Percentiles rank a stretch among this genome's conserved stretches.
Evolutionary conservation across 148 eudicot species (phyloP).

Genomic region (Linanthus parryae): DNA sequence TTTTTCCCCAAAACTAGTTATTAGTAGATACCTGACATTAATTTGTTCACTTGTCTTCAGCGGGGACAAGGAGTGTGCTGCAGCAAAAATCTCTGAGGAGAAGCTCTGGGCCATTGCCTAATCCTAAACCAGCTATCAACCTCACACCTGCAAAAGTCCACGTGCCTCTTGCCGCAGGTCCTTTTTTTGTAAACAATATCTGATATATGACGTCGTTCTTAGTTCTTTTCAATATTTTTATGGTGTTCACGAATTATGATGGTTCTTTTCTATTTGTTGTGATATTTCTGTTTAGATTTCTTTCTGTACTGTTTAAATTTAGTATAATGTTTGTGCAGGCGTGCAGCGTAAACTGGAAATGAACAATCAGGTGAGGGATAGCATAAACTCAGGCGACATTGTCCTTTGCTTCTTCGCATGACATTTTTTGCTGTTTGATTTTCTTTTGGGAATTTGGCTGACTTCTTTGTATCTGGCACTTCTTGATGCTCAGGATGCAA

Average conservation of each 20-base stretch:
- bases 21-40: too few species aligned
- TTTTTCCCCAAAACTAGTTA: too few species aligned
- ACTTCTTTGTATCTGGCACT: neutral
- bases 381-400: too few species aligned
- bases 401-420: neutral
- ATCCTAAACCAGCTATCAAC: conserved; percentile 14
- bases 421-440: neutral
- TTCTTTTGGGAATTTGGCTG: neutral
- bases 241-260: too few species aligned
- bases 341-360: conserved; percentile 12
- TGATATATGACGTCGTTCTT: too few species aligned
- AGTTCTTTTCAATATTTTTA: too few species aligned
- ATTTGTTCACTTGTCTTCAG: neutral
- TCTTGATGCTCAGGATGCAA: conserved; percentile 32
- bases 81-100: conserved; percentile 10
- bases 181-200: too few species aligned
- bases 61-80: neutral
- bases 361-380: conserved; percentile 27
- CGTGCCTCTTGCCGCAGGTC: conserved; percentile 13
- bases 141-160: conserved; percentile 14
- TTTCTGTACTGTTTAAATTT: too few species aligned
- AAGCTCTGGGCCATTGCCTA: conserved; percentile 10
- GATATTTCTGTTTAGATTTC: too few species aligned
- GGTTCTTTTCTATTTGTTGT: too few species aligned
- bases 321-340: conserved; percentile 2